Evolutionary conservation across 2,329 filamentous ascomycete genomes (phyloP), one percentile per base, ranked within the genome.

Genomic region (Periconia sp.): DNA sequence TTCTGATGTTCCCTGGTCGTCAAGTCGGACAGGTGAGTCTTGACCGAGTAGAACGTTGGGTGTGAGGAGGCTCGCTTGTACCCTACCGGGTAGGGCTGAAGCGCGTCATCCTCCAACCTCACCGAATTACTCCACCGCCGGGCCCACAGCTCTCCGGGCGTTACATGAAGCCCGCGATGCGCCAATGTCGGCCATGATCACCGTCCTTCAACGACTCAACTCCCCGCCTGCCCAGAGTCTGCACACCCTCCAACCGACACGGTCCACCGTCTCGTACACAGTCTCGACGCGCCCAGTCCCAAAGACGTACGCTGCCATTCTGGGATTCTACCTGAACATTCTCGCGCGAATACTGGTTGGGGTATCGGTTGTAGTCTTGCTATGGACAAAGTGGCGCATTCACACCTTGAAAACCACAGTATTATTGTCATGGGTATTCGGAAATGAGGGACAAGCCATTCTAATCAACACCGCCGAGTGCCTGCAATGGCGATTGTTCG

Each of bases 211-310:
- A n/a, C 52, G 51, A 37, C 41, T 67, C 13, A 59, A 41, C 6
- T 57, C 63, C 11, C 66, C 65, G 3, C 56, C 62, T 2, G 25
- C 47, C 3, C 60, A 63, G 15, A 59, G 50, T 4, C 52, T 69
- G 0, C 60, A 41, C 7, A 57, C 47, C 10, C 39, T 63, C 8
- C 53, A 61, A n/a, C 76, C 76, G 10, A 77, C 94, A 17, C 86
- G 89, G 33, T 95, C 91, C 3, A 96, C 94, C n/a, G 85, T 89
- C 66, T 87, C 89, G 55, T 97, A 92, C 78, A 95, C 88, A 21
- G 89, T 96, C 42, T 94, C 92, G 24, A 96, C 92, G 44, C 83
- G 84, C 31, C 83, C 88, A 10, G 63, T 69, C 10, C 72, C 70
- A 24, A 68, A 67, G 8, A 79, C 74, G 12, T 59, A 79, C 22